phyloP scores from a whole-genome alignment of 2,329 filamentous ascomycete species.

The Fusarium nodosum region DNA sequence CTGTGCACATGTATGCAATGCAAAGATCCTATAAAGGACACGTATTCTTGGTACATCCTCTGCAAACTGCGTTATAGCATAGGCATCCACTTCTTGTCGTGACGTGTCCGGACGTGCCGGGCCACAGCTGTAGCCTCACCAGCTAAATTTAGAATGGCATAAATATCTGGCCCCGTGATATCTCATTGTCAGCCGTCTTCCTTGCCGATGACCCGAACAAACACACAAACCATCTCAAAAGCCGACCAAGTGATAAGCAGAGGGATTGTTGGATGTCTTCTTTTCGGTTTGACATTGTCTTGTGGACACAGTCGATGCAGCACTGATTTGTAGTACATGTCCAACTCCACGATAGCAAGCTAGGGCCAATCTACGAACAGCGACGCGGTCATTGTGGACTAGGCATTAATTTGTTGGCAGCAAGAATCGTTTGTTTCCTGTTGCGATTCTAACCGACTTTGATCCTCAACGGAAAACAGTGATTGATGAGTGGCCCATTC shows the following conservation, averaged over 20 bases:
- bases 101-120: constrained; percentile 2
- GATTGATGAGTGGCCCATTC: too few species aligned
- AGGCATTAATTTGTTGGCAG: too few species aligned
- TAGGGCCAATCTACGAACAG: not conserved
- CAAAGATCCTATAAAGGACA: not conserved
- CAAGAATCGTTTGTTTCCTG: too few species aligned
- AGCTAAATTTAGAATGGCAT: constrained; percentile 16
- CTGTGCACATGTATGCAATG: not conserved
- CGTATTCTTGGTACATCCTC: not conserved
- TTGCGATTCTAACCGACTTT: too few species aligned
- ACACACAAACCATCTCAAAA: not conserved
- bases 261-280: not conserved
- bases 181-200: not conserved
- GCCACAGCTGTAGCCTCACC: not conserved
- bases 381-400: not conserved
- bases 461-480: too few species aligned
- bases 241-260: too few species aligned
- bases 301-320: not conserved
- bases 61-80: not conserved
- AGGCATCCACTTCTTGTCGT: not conserved
- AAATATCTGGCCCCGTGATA: not conserved
- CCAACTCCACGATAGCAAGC: not conserved
- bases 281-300: not conserved
- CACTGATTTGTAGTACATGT: not conserved
- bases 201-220: not conserved